These are phyloP conservation scores for Auricularia heimuer DNA, from an alignment of 768 basidiomycete species.

Conservation along the genomic window DNA sequence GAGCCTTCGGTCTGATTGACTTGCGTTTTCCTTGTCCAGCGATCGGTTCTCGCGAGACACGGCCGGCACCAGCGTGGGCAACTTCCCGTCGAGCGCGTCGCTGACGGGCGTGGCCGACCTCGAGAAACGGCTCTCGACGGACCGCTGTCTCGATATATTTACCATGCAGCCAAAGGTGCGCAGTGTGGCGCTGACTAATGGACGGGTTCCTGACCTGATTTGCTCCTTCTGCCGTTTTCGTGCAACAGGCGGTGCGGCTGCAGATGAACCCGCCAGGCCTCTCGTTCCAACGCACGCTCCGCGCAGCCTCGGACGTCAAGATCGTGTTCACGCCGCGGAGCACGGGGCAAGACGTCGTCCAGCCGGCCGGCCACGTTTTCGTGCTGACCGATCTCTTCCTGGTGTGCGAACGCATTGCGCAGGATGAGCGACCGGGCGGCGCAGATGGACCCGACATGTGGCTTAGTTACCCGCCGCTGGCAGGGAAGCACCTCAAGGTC, in stretches of 20 bases:
- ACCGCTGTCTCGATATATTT: conserved; percentile 83
- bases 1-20: neutral
- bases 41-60: conserved; percentile 55
- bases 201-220: neutral
- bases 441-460: conserved; percentile 72
- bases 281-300: conserved; percentile 67
- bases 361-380: conserved; percentile 71
- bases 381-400: conserved; percentile 90
- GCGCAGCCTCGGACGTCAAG: conserved; percentile 58
- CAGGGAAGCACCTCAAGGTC: conserved; percentile 84
- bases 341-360: conserved; percentile 61
- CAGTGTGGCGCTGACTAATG: conserved; percentile 2
- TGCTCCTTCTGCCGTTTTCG: neutral
- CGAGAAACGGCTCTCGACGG: conserved; percentile 68
- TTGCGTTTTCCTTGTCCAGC: conserved; percentile 21
- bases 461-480: conserved; percentile 88
- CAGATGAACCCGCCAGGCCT: conserved; percentile 80
- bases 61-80: conserved; percentile 39
- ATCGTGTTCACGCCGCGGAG: conserved; percentile 71
- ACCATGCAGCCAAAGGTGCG: conserved; percentile 86
- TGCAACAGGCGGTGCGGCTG: conserved; percentile 65
- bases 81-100: conserved; percentile 34
- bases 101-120: conserved; percentile 62
- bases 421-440: conserved; percentile 44
- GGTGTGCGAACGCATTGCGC: conserved; percentile 74